phyloP scores from a whole-genome alignment of 345 rosid species.

The Acer yangbiense region DNA sequence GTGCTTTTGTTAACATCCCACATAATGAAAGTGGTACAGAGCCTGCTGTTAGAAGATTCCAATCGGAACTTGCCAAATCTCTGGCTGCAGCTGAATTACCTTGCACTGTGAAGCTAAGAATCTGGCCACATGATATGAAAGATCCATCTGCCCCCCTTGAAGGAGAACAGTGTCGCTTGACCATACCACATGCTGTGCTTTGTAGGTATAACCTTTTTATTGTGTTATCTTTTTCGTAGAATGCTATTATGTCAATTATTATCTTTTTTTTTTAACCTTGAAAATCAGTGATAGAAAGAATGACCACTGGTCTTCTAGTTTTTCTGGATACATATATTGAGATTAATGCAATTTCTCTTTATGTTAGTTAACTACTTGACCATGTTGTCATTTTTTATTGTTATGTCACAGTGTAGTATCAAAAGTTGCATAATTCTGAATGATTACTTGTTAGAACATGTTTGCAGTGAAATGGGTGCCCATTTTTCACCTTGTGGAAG shows the following conservation, averaged over 20 bases:
- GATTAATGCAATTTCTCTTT: not conserved
- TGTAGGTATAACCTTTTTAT: constrained; percentile 41
- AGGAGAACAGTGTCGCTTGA: constrained; percentile 42
- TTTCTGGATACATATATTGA: not conserved
- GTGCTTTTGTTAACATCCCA: constrained; percentile 27
- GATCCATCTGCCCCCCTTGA: constrained; percentile 46
- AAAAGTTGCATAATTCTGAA: constrained; percentile 1
- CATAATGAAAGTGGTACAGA: constrained; percentile 37
- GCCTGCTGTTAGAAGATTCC: constrained; percentile 43
- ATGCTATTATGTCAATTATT: not conserved
- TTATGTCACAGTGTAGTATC: constrained; percentile 1
- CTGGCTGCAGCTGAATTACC: constrained; percentile 58
- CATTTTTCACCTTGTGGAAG: constrained; percentile 67
- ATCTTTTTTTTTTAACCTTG: not conserved
- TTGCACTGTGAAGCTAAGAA: constrained; percentile 60
- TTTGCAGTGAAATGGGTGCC: constrained; percentile 66
- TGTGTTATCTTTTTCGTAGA: not conserved
- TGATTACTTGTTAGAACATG: constrained; percentile 14
- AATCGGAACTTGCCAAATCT: constrained; percentile 46
- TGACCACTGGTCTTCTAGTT: not conserved
- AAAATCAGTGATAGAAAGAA: not conserved
- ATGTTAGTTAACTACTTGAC: not conserved
- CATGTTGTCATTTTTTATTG: not conserved
- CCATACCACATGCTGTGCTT: constrained; percentile 57
- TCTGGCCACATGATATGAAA: constrained; percentile 50